Percentiles rank a stretch among this genome's conserved stretches.
phyloP scores from a whole-genome alignment of 345 rosid genomes.

The Tarenaya hassleriana region DNA sequence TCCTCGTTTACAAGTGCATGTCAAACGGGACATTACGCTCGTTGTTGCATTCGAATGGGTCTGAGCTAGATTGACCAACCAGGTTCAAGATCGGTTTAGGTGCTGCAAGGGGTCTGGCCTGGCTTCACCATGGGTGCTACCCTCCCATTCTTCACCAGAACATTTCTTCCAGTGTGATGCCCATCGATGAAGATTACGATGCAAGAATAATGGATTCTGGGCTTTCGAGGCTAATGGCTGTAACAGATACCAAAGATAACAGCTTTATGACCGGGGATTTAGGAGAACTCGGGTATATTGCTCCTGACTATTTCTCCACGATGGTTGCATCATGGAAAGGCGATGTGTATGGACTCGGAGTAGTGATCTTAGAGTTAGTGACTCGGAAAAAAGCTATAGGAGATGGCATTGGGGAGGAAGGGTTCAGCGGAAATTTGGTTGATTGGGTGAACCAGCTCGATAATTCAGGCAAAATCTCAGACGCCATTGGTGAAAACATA shows the following conservation, averaged over 20 bases:
- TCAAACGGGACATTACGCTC: constrained; percentile 64
- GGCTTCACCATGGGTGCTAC: constrained; percentile 86
- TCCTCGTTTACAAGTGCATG: constrained; percentile 81
- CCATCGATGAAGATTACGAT: constrained; percentile 77
- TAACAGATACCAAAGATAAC: constrained; percentile 39
- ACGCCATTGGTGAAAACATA: constrained; percentile 44
- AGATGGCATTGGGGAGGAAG: constrained; percentile 37
- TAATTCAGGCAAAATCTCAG: constrained; percentile 38
- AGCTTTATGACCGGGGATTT: constrained; percentile 50
- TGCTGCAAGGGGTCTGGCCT: constrained; percentile 75
- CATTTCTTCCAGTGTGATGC: constrained; percentile 64
- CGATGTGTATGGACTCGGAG: constrained; percentile 81
- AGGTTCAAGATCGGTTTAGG: constrained; percentile 72
- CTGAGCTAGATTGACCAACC: constrained; percentile 59
- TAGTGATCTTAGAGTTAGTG: constrained; percentile 70
- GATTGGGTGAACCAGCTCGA: constrained; percentile 66
- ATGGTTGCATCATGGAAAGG: constrained; percentile 67
- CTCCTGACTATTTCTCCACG: constrained; percentile 67
- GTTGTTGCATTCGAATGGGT: constrained; percentile 38
- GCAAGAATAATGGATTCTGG: constrained; percentile 81
- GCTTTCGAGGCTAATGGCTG: constrained; percentile 49
- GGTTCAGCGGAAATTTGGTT: constrained; percentile 58
- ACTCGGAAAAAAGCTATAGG: constrained; percentile 59
- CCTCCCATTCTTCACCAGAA: constrained; percentile 71
- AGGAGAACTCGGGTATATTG: constrained; percentile 80